These are phyloP conservation scores for Fusarium sp. DNA, from an alignment of 2,329 filamentous ascomycete species.

Conservation along the genomic window DNA sequence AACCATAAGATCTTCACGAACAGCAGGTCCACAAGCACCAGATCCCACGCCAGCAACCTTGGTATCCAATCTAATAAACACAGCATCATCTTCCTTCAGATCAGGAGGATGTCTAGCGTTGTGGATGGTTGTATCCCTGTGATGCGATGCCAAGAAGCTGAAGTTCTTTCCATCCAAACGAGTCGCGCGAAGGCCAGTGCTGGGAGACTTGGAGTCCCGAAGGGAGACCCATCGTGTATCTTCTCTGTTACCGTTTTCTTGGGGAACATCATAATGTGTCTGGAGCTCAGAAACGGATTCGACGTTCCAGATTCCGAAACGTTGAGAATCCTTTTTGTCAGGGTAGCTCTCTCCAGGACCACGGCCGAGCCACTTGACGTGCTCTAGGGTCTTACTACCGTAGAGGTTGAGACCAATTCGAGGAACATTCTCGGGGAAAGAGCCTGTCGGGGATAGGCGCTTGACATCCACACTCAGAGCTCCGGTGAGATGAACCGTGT, in stretches of 20 bases:
- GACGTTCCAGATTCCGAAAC: slow-evolving; percentile 61
- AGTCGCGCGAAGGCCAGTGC: slow-evolving; percentile 36
- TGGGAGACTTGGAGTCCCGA: slow-evolving; percentile 30
- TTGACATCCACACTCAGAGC: slow-evolving; percentile 59
- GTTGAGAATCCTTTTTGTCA: slow-evolving; percentile 70
- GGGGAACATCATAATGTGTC: slow-evolving; percentile 73
- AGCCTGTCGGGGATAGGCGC: slow-evolving; percentile 60
- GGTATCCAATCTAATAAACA: slow-evolving; percentile 58
- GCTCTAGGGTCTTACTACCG: slow-evolving; percentile 60
- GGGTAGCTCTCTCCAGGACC: slow-evolving; percentile 74
- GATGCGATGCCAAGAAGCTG: slow-evolving; percentile 68
- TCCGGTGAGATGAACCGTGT: slow-evolving; percentile 63
- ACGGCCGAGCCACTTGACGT: slow-evolving; percentile 70
- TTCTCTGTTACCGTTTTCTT: slow-evolving; percentile 75
- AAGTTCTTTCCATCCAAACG: slow-evolving; percentile 47
- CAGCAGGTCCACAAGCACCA: slow-evolving; percentile 62
- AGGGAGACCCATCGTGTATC: slow-evolving; percentile 69
- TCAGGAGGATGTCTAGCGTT: slow-evolving; percentile 74
- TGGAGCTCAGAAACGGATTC: slow-evolving; percentile 63
- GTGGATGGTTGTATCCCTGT: slow-evolving; percentile 65
- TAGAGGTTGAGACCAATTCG: slow-evolving; percentile 71
- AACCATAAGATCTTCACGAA: slow-evolving; percentile 59
- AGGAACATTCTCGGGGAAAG: slow-evolving; percentile 67
- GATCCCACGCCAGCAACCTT: slow-evolving; percentile 64
- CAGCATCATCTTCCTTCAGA: slow-evolving; percentile 63